A percentile compares a stretch with the other conserved stretches of the same genome.
phyloP scores from a whole-genome alignment of 805 yeast species.

The Jamesozyma spencerorum region DNA sequence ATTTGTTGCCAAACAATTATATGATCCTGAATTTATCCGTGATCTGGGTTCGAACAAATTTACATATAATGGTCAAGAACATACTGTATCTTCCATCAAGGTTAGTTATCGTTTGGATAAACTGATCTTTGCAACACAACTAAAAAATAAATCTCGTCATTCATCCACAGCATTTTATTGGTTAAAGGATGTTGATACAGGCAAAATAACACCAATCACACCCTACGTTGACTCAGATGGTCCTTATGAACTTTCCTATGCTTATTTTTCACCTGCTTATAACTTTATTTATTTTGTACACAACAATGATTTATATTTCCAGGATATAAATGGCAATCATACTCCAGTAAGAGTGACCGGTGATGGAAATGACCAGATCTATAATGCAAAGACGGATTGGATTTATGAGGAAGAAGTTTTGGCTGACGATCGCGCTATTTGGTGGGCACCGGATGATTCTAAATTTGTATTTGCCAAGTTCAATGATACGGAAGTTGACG shows the following conservation, averaged over 20 bases:
- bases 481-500: conserved; percentile 52
- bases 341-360: conserved; percentile 19
- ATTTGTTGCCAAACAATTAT: conserved; percentile 28
- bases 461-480: conserved; percentile 45
- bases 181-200: conserved; percentile 42
- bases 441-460: conserved; percentile 67
- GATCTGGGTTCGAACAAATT: conserved; percentile 30
- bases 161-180: conserved; percentile 56
- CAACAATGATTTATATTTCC: conserved; percentile 46
- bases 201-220: conserved; percentile 28
- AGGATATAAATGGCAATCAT: conserved; percentile 25
- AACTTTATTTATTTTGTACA: conserved; percentile 46
- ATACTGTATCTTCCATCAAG: conserved; percentile 34
- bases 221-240: conserved; percentile 10
- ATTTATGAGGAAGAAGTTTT: conserved; percentile 76
- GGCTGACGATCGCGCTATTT: conserved; percentile 46
- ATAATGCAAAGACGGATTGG: conserved; percentile 75
- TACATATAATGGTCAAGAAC: conserved; percentile 32
- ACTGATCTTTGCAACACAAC: conserved; percentile 49
- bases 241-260: conserved; percentile 32
- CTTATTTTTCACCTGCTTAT: conserved; percentile 55
- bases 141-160: conserved; percentile 52
- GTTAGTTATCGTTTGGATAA: conserved; percentile 39
- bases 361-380: conserved; percentile 45
- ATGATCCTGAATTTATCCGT: conserved; percentile 17